phyloP scores from a whole-genome alignment of 2,329 filamentous ascomycete genomes.

The Hypoxylon sp. region DNA sequence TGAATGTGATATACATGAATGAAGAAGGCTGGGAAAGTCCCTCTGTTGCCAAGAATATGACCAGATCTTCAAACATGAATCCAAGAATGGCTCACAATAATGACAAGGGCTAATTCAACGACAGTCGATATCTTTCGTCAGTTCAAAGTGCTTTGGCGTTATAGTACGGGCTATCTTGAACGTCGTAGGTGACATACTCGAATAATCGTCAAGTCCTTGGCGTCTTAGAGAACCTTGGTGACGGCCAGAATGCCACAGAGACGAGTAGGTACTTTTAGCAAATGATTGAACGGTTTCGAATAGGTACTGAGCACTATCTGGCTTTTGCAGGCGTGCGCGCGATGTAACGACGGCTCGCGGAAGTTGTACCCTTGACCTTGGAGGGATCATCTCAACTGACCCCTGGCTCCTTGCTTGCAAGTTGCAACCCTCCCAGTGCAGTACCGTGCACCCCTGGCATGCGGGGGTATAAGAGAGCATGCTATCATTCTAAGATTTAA shows the following conservation, averaged over 20 bases:
- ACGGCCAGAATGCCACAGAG: slow-evolving; percentile 5
- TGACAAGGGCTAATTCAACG: slow-evolving; percentile 12
- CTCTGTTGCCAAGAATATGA: slow-evolving; percentile 34
- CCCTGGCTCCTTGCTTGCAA: slow-evolving; percentile 37
- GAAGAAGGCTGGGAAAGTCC: slow-evolving; percentile 22
- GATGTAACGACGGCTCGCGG: slow-evolving; percentile 50
- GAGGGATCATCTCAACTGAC: slow-evolving; percentile 44
- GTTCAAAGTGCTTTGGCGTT: neutral
- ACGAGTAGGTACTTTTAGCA: slow-evolving; percentile 7
- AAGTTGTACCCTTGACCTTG: slow-evolving; percentile 46
- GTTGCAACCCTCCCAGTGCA: slow-evolving; percentile 35
- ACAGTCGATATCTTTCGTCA: slow-evolving; percentile 9
- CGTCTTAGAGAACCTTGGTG: slow-evolving; percentile 9
- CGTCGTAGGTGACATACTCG: slow-evolving; percentile 4
- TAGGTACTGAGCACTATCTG: slow-evolving; percentile 22
- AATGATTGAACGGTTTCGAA: slow-evolving; percentile 17
- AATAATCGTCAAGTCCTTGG: neutral
- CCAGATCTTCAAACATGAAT: slow-evolving; percentile 26
- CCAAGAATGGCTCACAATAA: slow-evolving; percentile 8
- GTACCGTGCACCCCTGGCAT: slow-evolving; percentile 41
- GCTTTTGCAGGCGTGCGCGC: slow-evolving; percentile 30
- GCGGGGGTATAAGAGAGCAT: slow-evolving; percentile 41
- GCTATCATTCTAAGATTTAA: slow-evolving; percentile 30
- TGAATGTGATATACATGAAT: slow-evolving; percentile 27
- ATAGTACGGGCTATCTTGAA: slow-evolving; percentile 4